Base-by-base conservation (phyloP, 1,284 basidiomycete species). In the Ganoderma sinense region DNA sequence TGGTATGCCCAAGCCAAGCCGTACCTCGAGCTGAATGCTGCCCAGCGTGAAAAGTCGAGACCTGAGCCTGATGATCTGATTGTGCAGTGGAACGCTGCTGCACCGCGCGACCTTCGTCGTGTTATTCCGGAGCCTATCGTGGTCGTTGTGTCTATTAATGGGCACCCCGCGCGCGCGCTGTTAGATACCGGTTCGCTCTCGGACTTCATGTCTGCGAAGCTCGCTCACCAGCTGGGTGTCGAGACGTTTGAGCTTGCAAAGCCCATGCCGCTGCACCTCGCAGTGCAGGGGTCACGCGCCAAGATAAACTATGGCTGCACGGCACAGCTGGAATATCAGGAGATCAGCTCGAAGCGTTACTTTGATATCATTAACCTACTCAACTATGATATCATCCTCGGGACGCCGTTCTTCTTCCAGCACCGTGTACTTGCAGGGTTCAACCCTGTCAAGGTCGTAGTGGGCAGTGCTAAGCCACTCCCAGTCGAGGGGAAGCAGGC, bases 121-220 rank as follows among this genome's bases (percentile, higher is more conserved):
- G 29, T 56, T 0, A 59, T 66, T 6, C 82, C 81, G 0, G 77
- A 76, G 33, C 79, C 79, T 0, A 56, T 83, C 0, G 76, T 83
- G 0, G 68, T 84, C 0, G 75, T 80, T 0, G 78, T 79, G 0
- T 60, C 71, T 0, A 62, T 85, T 0, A 80, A 83, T 69, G 82
- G 79, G 0, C 71, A 80, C 1, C 75, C 78, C 0, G 74, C 72
- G 0, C 33, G 72, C 0, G 80, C 80, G 0, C 59, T 84, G n/a
- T 29, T 84, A 0, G 80, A 84, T 45, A 72, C 77, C 0, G 81
- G 82, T 1, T 84, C 82, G 0, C 73, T 83, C 0, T 77, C 77
- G 0, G 81, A 85, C 56, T 82, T 85, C 58, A 76, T 85, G 63
- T 84, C 80, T 6, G 79, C 78, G 0, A 79, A 70, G 1, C 31